Evolutionary conservation across 768 basidiomycete genomes (phyloP).

Genomic region (Myochromella boudieri): DNA sequence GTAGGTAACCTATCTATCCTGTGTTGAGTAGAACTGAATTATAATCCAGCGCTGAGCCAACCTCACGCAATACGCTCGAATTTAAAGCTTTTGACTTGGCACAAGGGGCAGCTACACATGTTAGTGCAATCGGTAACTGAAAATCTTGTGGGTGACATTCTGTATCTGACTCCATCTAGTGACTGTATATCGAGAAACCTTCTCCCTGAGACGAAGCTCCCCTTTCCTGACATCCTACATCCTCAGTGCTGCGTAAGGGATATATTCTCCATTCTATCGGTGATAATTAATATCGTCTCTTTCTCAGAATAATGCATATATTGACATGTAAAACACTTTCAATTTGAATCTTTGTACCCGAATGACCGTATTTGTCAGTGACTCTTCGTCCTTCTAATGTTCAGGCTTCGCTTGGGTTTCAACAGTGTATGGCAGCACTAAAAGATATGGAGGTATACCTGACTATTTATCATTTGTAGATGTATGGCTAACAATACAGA

Average conservation of each 20-base stretch:
- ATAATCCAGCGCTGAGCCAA: conserved; percentile 41
- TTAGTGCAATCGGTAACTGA: conserved; percentile 62
- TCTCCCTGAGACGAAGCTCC: conserved; percentile 57
- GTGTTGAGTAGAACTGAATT: conserved; percentile 4
- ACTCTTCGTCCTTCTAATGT: conserved; percentile 69
- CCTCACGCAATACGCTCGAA: conserved; percentile 48
- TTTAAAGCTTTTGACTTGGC: conserved; percentile 75
- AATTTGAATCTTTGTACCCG: not conserved
- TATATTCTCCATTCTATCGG: conserved; percentile 3
- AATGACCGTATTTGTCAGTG: conserved; percentile 41
- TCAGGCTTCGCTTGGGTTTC: conserved; percentile 65
- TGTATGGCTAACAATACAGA: conserved; percentile 24
- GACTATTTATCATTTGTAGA: not conserved
- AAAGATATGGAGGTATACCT: conserved; percentile 66
- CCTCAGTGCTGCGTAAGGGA: conserved; percentile 66
- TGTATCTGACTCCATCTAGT: conserved; percentile 35
- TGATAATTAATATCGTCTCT: conserved; percentile 12
- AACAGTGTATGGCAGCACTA: conserved; percentile 61
- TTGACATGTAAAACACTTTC: conserved; percentile 53
- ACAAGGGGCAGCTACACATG: conserved; percentile 69
- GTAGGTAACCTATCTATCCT: conserved; percentile 34
- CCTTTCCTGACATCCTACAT: conserved; percentile 71
- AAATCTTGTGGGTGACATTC: not conserved
- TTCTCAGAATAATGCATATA: conserved; percentile 75
- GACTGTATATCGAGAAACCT: conserved; percentile 58